Base-by-base conservation (phyloP, 306 rosid genomes). In the Lablab purpureus region DNA sequence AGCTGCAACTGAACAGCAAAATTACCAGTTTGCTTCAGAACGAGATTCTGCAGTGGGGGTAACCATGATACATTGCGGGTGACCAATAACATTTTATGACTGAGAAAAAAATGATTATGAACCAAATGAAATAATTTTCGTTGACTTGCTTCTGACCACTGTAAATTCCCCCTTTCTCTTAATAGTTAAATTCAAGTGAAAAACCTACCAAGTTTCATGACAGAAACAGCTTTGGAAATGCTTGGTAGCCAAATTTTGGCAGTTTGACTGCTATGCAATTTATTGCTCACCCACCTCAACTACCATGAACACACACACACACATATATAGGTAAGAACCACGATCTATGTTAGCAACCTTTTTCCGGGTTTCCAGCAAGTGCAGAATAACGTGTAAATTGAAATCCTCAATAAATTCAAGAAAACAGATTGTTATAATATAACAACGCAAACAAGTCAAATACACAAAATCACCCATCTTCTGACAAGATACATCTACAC, bases 401-500 rank as follows among this genome's bases (percentile, higher is more conserved):
- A 17, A 60, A 71, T 17, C 73, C 19, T 30, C 28, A 0, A 30
- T 51, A 71, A 72, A 54, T 71, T 47, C 5, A 46, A 37, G 58
- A 43, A 55, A 79, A 64, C 45, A 46, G 43, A 71, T 73, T 30
- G 32, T 10, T 11, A 64, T 21, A 11, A 22, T 11, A 64, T 21
- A 11, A 22, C 64, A 64, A 50, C 8, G 46, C 36, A 76, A 64
- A 63, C 55, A 54, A 79, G 27, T 54, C 50, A 64, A 45, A 36
- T 56, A 27, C 64, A 74, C 78, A 67, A 54, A 80, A 52, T 50
- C 68, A 84, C 63, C 18, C 56, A 69, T 30, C 34, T 62, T 56
- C 70, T 67, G 55, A 32, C 59, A 50, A 56, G 34, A 59, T 25
- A 67, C 66, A 37, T 59, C 37, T 10, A 66, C 21, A 0, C 10